Evolutionary conservation across 2,329 filamentous ascomycete species (phyloP), one percentile per base, ranked within the genome.

Genomic region (Stagonosporopsis rhizophila): DNA sequence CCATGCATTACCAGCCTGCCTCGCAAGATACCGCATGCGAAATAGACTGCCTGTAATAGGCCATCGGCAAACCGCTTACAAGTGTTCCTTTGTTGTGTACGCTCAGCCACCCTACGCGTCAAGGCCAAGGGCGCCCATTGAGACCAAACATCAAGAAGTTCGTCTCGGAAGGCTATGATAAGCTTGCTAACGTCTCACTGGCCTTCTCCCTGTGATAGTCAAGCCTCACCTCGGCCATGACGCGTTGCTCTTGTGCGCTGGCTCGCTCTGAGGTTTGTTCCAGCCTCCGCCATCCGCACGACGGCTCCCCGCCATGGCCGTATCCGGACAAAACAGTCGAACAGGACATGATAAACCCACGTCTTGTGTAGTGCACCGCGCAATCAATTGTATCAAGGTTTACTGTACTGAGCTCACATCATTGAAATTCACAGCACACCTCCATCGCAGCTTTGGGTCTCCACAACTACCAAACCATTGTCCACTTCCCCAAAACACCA

Each of bases 251-350:
- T 56, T 47, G 52, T 53, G 54, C 46, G 38, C 23, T 60, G 59
- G 59, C 56, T 49, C 37, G 42, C 59, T 48, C 32, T 65, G 54
- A 59, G 42, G 58, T 59, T 56, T 48, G 41, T 62, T 56, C 65
- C 58, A 65, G 65, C 52, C 62, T 58, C 46, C 57, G 50, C 40
- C 58, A 35, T 54, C 46, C 41, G 38, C 52, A 30, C 58, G 48
- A 60, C 65, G 66, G 70, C 58, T 72, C 68, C 69, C 70, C 69
- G 63, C 70, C 47, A 56, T 62, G 66, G 55, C 66, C 64, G 59
- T 41, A 58, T 64, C 23, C 47, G 59, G 65, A 32, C 56, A 62
- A 59, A 54, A 52, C 15, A 42, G 35, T 53, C 52, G n/a, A 58
- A 44, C 20, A 22, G 46, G 45, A 35, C 44, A 42, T 42, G 41